Evolutionary conservation across 371 early-diverging fungal species (phyloP).

Genomic region (Mortierella sp.): DNA sequence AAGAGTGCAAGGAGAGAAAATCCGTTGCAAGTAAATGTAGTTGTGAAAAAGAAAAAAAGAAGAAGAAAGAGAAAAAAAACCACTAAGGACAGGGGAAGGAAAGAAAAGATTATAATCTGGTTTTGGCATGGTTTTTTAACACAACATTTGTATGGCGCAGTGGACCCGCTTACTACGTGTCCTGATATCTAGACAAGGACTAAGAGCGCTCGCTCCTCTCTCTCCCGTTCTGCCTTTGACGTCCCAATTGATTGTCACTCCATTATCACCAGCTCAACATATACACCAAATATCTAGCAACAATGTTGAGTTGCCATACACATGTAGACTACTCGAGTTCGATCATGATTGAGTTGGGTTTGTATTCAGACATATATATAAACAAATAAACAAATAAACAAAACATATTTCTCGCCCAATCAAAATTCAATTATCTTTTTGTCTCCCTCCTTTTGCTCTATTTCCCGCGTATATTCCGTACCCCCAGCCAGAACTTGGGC

Average conservation of each 20-base stretch:
- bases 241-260: neutral
- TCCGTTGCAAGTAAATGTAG: neutral
- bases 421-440: no score
- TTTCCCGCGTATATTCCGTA: neutral
- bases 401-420: neutral
- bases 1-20: neutral
- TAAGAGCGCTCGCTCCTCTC: constrained; percentile 11
- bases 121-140: neutral
- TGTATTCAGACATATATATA: neutral
- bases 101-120: neutral
- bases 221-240: neutral
- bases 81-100: neutral
- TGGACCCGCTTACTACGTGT: neutral
- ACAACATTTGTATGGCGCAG: neutral
- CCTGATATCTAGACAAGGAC: neutral
- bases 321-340: no score
- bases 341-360: neutral
- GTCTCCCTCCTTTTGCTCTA: neutral
- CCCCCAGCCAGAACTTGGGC: neutral
- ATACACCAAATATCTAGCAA: neutral
- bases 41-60: neutral
- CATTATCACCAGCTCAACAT: no score
- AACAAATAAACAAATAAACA: neutral
- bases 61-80: constrained; percentile 3
- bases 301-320: neutral